These are phyloP conservation scores for Thalassiosira pacifica DNA, from an alignment of 352 stramenopile genomes.

Conservation along the genomic window DNA sequence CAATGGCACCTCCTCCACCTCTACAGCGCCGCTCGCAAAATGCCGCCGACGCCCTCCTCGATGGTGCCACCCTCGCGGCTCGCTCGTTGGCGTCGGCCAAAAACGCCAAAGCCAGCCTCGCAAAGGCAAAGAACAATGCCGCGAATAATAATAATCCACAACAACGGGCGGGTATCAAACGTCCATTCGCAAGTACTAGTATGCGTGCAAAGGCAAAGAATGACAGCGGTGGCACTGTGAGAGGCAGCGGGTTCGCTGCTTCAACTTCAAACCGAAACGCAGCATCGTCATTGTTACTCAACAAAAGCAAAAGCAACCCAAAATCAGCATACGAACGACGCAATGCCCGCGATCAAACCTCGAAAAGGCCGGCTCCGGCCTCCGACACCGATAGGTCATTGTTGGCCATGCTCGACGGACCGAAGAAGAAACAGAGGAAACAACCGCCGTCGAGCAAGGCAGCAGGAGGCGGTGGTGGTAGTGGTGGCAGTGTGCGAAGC, in stretches of 20 bases:
- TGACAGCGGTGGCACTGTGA: not conserved
- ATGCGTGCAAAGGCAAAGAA: not conserved
- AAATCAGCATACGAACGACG: conserved; percentile 20
- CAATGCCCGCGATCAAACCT: conserved; percentile 30
- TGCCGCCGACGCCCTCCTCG: conserved; percentile 6
- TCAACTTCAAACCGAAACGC: not conserved
- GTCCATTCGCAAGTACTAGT: not conserved
- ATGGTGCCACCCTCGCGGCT: not conserved
- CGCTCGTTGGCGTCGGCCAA: not conserved
- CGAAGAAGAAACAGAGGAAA: conserved; percentile 6
- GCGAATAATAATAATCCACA: not conserved
- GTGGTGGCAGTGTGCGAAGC: not conserved
- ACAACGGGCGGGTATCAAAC: not conserved
- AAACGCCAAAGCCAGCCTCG: not conserved
- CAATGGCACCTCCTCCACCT: not conserved
- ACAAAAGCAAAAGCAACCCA: not conserved
- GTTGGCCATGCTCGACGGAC: conserved; percentile 28
- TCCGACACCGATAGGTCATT: conserved; percentile 27
- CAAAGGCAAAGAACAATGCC: not conserved
- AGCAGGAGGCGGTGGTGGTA: not conserved
- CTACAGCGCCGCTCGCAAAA: not conserved
- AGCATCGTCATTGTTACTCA: not conserved
- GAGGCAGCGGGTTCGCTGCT: not conserved
- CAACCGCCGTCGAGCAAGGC: not conserved
- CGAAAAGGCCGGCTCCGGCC: not conserved